Evolutionary conservation across 352 stramenopile species (phyloP).

Genomic region (Globisporangium cystogenes): DNA sequence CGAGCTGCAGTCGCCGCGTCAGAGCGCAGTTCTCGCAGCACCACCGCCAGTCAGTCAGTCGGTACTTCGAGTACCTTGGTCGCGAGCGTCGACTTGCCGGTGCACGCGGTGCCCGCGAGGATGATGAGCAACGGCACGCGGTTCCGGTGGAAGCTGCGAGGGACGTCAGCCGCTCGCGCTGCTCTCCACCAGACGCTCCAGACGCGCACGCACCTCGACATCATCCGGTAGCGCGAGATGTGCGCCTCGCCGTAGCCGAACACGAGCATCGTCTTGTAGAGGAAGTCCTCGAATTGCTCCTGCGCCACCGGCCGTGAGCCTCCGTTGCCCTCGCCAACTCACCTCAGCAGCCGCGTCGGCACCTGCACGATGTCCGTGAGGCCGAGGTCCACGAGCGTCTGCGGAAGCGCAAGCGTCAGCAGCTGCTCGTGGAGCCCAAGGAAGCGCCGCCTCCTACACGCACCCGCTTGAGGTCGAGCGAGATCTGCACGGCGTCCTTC

Average conservation of each 20-base stretch:
- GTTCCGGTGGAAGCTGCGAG: constrained; percentile 83
- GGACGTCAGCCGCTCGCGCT: too few relatives aligned
- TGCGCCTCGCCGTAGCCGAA: constrained; percentile 84
- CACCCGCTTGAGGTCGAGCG: constrained; percentile 83
- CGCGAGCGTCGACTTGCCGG: constrained; percentile 81
- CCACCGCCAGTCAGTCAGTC: too few relatives aligned
- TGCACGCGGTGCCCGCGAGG: constrained; percentile 73
- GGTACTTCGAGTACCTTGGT: too few relatives aligned
- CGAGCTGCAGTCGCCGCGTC: constrained; percentile 31
- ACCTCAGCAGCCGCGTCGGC: neutral
- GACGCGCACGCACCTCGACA: constrained; percentile 65
- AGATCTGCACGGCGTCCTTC: constrained; percentile 84
- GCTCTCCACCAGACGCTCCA: too few relatives aligned
- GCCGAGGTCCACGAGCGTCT: constrained; percentile 84
- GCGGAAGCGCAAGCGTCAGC: neutral
- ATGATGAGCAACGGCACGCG: constrained; percentile 83
- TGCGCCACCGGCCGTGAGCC: constrained; percentile 6
- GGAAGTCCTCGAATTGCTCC: constrained; percentile 88
- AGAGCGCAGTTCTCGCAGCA: neutral
- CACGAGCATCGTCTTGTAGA: constrained; percentile 89
- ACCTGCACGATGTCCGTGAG: constrained; percentile 83
- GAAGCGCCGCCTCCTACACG: neutral
- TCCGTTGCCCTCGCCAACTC: neutral
- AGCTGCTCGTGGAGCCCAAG: too few relatives aligned
- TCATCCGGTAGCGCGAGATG: constrained; percentile 85